These are phyloP conservation scores for Chytridium lagenaria DNA, from an alignment of 371 early-diverging fungal species.

Conservation along the genomic window DNA sequence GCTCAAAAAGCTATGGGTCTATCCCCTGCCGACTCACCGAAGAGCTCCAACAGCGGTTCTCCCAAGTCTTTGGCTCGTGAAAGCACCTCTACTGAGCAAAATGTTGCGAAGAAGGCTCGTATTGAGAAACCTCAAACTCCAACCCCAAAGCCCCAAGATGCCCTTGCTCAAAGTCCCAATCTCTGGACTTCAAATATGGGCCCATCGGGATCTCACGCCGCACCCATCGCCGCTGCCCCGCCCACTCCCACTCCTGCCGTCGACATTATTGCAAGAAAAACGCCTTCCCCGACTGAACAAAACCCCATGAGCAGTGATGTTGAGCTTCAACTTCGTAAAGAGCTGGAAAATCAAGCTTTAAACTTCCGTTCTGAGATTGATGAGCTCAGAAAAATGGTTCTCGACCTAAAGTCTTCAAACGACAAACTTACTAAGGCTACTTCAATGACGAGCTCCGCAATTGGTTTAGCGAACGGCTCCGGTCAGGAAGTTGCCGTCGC, in stretches of 20 bases:
- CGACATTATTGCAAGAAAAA: not conserved
- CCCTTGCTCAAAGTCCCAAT: not conserved
- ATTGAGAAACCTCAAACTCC: not conserved
- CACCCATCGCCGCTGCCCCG: not conserved
- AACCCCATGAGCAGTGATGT: no score
- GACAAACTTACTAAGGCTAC: not conserved
- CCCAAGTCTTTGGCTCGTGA: no score
- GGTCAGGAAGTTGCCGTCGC: not conserved
- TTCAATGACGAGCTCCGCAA: not conserved
- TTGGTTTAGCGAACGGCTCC: not conserved
- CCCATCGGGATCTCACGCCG: no score
- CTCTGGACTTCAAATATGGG: no score
- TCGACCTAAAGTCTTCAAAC: conserved; percentile 1
- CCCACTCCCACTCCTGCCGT: not conserved
- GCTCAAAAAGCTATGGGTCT: no score
- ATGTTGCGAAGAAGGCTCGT: not conserved
- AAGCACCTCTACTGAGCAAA: no score
- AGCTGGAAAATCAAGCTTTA: not conserved
- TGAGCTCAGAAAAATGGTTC: not conserved
- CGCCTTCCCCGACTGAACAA: no score
- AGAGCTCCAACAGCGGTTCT: no score
- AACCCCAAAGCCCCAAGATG: not conserved
- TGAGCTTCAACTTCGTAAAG: not conserved
- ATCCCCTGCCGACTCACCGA: no score
- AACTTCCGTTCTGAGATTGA: not conserved